These are phyloP conservation scores for Trichoderma sp. DNA, from an alignment of 2,329 filamentous ascomycete genomes.

Conservation along the genomic window DNA sequence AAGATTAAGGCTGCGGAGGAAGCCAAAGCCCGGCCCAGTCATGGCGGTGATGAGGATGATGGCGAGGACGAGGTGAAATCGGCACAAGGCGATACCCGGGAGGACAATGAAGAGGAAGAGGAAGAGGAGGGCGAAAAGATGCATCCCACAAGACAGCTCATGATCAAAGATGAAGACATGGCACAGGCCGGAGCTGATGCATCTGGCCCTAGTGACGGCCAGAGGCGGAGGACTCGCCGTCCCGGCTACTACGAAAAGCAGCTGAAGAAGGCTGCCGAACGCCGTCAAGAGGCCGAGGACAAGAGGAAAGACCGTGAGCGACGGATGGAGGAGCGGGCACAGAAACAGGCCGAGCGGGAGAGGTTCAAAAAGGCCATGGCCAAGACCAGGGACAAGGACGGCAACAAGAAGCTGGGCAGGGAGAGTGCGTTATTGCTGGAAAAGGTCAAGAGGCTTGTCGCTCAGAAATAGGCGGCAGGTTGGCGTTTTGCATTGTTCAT, in stretches of 20 bases:
- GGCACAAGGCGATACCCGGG: conserved; percentile 20
- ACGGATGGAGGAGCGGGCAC: conserved; percentile 61
- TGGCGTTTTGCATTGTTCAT: neutral
- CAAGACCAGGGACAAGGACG: conserved; percentile 70
- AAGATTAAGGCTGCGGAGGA: conserved; percentile 64
- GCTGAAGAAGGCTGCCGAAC: conserved; percentile 44
- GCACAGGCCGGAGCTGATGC: conserved; percentile 30
- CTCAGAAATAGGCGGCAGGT: conserved; percentile 29
- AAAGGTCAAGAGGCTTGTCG: conserved; percentile 71
- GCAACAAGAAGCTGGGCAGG: conserved; percentile 74
- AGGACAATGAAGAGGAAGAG: conserved; percentile 25
- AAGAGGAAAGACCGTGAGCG: conserved; percentile 42
- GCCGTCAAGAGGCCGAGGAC: conserved; percentile 41
- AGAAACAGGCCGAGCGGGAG: conserved; percentile 62
- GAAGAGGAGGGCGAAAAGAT: conserved; percentile 29
- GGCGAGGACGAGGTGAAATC: conserved; percentile 19
- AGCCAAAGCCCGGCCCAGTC: conserved; percentile 22
- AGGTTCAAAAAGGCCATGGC: conserved; percentile 65
- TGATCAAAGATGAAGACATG: conserved; percentile 39
- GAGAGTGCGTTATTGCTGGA: conserved; percentile 77
- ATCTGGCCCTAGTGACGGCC: conserved; percentile 30
- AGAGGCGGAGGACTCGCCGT: conserved; percentile 35
- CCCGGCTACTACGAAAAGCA: conserved; percentile 66
- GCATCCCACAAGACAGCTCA: conserved; percentile 39
- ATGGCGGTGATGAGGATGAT: neutral